Base-by-base conservation (phyloP, 768 basidiomycete species). In the Mycena sanguinolenta region DNA sequence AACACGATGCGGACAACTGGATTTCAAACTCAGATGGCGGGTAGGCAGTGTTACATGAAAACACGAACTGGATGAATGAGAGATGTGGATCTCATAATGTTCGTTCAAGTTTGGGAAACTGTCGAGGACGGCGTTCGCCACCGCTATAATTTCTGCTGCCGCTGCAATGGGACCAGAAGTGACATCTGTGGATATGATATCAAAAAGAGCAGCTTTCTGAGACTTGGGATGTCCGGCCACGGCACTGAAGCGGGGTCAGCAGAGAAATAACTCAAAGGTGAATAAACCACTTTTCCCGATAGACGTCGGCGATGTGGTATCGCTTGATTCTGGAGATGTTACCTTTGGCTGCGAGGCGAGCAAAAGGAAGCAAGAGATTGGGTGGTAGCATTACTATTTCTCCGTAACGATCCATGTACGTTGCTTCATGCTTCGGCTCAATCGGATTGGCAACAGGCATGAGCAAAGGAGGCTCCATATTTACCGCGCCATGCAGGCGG, bases 401-500 rank as follows among this genome's bases (percentile, higher is more conserved):
- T 2, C 93, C 95, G 65, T 91, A 91, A 54, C 89, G 84, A 80
- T 97, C 96, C 34, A 98, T 87, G 72, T 95, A 90, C 8, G 90
- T 83, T 3, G 92, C 94, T 32, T 91, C 89, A 9, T 85, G 87
- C 49, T 86, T 85, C 36, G 91, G 89, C 34, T 93, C 91, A 21
- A 89, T 88, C 4, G 85, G 81, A 34, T 90, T 86, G 57, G 88
- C 84, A 2, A 89, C 84, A 0, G 93, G 96, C 78, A 95, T 89
- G 14, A 98, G 83, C n/a, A 97, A 79, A 0, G 95, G 92, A 0
- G 95, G 92, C 73, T 94, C 93, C 80, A 92, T 91, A 71, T 96
- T 90, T 1, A 97, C 89, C 4, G 97, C 96, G 8, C 97, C 97
- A 76, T 97, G 97, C 6, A 97, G 85, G 42, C 91, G 89, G 79